Evolutionary conservation across 352 stramenopile species (phyloP).

Genomic region (Peronospora farinosa): DNA sequence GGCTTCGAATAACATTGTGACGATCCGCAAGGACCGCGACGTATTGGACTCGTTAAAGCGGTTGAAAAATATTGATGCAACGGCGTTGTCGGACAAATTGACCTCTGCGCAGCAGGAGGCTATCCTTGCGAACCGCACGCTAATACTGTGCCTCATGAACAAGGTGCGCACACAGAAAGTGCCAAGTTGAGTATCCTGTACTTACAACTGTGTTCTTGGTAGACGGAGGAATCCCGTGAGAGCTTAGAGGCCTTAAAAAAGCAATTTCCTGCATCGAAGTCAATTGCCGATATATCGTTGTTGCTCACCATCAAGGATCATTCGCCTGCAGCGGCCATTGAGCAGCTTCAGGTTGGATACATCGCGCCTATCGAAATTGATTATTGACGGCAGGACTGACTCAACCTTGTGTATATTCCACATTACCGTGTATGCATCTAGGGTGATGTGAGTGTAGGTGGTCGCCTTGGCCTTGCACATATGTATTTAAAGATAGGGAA

Average conservation of each 20-base stretch:
- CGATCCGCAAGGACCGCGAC: constrained; percentile 70
- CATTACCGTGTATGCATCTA: constrained; percentile 12
- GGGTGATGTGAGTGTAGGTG: constrained; percentile 47
- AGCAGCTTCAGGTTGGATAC: constrained; percentile 34
- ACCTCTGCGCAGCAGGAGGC: constrained; percentile 55
- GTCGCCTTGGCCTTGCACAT: constrained; percentile 61
- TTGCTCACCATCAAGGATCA: constrained; percentile 63
- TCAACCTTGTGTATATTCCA: background rate
- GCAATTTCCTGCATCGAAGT: constrained; percentile 53
- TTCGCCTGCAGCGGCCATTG: constrained; percentile 43
- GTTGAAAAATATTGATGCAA: constrained; percentile 56
- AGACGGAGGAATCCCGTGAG: constrained; percentile 62
- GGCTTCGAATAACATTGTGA: constrained; percentile 77
- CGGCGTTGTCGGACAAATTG: constrained; percentile 56
- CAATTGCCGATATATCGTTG: constrained; percentile 56
- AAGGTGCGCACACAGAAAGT: constrained; percentile 34
- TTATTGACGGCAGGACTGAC: background rate
- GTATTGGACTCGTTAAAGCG: constrained; percentile 83
- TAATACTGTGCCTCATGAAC: constrained; percentile 68
- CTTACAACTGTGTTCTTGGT: constrained; percentile 11
- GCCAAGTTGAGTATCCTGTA: background rate
- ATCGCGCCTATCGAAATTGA: background rate
- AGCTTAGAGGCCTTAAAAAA: constrained; percentile 45
- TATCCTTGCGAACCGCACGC: constrained; percentile 64
- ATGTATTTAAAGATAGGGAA: constrained; percentile 58